Evolutionary conservation across 1,139 yeast species (phyloP).

Genomic region (Candida labiduridarum): DNA sequence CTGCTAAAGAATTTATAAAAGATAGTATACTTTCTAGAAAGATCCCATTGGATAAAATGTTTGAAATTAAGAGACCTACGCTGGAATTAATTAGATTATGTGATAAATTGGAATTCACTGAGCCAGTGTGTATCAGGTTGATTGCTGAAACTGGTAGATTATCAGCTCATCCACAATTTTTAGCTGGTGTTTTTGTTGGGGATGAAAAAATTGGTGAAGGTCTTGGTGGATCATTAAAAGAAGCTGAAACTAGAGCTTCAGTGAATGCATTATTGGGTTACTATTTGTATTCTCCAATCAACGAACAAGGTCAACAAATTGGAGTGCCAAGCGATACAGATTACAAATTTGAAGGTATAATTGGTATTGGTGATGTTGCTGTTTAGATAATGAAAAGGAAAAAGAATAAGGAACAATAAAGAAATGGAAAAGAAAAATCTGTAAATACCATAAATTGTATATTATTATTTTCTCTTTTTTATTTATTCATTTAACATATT

Average conservation of each 20-base stretch:
- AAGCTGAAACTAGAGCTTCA: constrained; percentile 91
- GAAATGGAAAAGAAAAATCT: neutral
- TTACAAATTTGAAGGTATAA: constrained; percentile 47
- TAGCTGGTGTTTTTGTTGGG: constrained; percentile 91
- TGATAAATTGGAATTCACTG: constrained; percentile 71
- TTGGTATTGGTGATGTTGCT: constrained; percentile 59
- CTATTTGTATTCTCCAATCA: constrained; percentile 85
- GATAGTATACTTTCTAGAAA: constrained; percentile 79
- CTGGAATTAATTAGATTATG: constrained; percentile 80
- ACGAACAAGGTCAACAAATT: constrained; percentile 40
- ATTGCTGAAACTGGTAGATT: constrained; percentile 92
- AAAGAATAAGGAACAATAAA: neutral
- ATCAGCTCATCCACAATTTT: constrained; percentile 81
- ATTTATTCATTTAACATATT: neutral
- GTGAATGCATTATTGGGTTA: constrained; percentile 89
- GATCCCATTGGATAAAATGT: constrained; percentile 69
- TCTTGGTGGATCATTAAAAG: constrained; percentile 86
- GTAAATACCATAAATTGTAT: constrained; percentile 1
- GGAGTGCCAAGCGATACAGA: constrained; percentile 62
- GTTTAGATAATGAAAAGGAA: constrained; percentile 24
- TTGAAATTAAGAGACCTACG: constrained; percentile 83
- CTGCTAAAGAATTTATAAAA: constrained; percentile 65
- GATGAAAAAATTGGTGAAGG: constrained; percentile 88
- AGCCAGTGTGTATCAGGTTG: constrained; percentile 75
- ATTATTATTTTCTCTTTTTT: neutral